Base-by-base conservation (phyloP, 2,329 filamentous ascomycete genomes). In the Aspergillus sp. region DNA sequence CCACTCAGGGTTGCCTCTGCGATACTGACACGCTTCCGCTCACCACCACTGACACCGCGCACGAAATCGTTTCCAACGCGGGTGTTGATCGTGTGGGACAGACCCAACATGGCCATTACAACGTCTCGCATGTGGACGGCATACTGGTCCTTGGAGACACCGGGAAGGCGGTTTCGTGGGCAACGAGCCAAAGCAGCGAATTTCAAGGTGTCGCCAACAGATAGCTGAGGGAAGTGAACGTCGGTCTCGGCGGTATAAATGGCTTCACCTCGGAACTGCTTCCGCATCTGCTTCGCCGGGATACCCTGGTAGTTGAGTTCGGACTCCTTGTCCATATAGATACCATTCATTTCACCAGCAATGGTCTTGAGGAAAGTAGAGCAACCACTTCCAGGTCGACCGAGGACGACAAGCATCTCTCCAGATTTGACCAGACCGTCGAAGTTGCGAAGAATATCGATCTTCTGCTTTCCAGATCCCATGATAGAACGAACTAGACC, bases 191-290 rank as follows among this genome's bases (percentile, higher is more conserved):
- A 80, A 4, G 90, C 89, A 17, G 90, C 90, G 61, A 93, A 93
- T 55, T 85, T 87, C 47, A 93, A 80, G 1, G 90, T 95, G 66
- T 93, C 88, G 52, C 89, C 89, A 44, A 93, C 90, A 2, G 84
- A 87, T 66, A 95, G 76, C 77, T 88, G 85, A 21, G 90, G 89
- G 72, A 93, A 93, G 75, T 93, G 90, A 5, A 90, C 88, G 70
- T 96, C 91, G 37, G 90, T 87, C 73, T 95, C 90, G 58, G 90
- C 90, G 0, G 90, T 93, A 76, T 95, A 95, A 71, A 95, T 93
- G 61, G 90, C 90, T 75, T 96, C 91, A 63, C 91, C 91, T 27
- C 90, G 87, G 77, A 93, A 92, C 17, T 81, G 80, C 11, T 84
- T 64, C 23, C 56, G 58, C 89, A 95, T 93, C 69, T 91, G 62